phyloP scores from a whole-genome alignment of 108 stramenopile genomes.

The Pseudonitzschia pungens region DNA sequence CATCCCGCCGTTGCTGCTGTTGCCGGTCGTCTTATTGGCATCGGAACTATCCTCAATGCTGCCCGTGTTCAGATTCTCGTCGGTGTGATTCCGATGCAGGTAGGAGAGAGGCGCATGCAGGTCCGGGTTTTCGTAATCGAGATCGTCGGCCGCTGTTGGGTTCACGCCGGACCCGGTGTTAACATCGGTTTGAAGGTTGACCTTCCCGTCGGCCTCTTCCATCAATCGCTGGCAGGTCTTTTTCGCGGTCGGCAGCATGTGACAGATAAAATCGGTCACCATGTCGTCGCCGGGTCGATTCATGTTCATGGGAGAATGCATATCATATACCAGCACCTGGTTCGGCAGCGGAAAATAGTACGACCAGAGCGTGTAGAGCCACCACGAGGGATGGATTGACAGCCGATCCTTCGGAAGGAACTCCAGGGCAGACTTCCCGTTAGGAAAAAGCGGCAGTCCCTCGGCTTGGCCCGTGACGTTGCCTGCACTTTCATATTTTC shows the following conservation, averaged over 20 bases:
- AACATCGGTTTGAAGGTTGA: no score
- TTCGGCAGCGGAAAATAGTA: background rate
- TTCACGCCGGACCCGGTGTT: no score
- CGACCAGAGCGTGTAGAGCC: slow-evolving; percentile 8
- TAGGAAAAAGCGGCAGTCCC: no score
- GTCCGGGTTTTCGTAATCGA: background rate
- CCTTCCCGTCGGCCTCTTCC: background rate
- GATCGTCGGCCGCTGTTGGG: background rate
- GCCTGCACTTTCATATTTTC: no score
- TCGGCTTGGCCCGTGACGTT: background rate
- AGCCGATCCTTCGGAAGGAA: background rate
- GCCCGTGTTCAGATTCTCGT: background rate
- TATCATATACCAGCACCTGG: slow-evolving; percentile 6
- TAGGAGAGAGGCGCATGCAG: background rate
- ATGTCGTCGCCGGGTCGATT: background rate
- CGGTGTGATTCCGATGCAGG: background rate
- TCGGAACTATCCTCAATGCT: background rate
- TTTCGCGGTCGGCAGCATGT: slow-evolving; percentile 12
- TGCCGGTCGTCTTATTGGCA: background rate
- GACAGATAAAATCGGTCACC: slow-evolving; percentile 8
- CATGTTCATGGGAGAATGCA: slow-evolving; percentile 12
- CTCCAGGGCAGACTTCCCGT: background rate
- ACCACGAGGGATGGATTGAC: slow-evolving; percentile 12
- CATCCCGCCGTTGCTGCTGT: background rate
- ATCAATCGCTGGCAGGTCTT: background rate